Evolutionary conservation across 2,329 filamentous ascomycete genomes (phyloP).

Genomic region (Tolypocladium pustulatum): DNA sequence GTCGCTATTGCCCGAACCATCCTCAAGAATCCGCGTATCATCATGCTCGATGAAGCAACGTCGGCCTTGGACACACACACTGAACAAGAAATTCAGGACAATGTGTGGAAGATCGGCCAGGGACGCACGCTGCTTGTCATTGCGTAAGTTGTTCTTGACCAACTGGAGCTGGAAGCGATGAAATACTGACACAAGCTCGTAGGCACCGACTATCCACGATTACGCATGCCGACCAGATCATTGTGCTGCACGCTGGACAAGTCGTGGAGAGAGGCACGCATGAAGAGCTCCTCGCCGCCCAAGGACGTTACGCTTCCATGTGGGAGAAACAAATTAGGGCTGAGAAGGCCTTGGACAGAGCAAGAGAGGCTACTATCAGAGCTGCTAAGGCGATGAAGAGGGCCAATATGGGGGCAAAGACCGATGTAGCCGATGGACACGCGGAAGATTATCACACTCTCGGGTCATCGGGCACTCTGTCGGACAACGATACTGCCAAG

Average conservation of each 20-base stretch:
- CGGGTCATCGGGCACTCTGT: slow-evolving; percentile 32
- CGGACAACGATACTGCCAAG: slow-evolving; percentile 22
- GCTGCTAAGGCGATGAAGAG: slow-evolving; percentile 30
- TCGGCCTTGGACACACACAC: slow-evolving; percentile 87
- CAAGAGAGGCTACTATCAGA: slow-evolving; percentile 23
- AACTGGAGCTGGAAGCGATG: not conserved
- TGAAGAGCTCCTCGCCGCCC: slow-evolving; percentile 57
- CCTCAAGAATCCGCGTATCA: slow-evolving; percentile 82
- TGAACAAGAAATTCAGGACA: slow-evolving; percentile 84
- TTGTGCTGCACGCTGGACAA: slow-evolving; percentile 66
- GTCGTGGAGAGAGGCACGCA: slow-evolving; percentile 74
- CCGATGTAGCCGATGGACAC: slow-evolving; percentile 23
- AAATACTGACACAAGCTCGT: slow-evolving; percentile 9
- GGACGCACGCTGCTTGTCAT: slow-evolving; percentile 93
- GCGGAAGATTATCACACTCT: slow-evolving; percentile 35
- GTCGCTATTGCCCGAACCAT: slow-evolving; percentile 91
- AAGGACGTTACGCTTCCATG: slow-evolving; percentile 71
- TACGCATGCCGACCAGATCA: slow-evolving; percentile 75
- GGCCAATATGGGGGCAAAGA: slow-evolving; percentile 35
- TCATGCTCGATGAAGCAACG: slow-evolving; percentile 87
- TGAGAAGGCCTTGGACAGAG: slow-evolving; percentile 45
- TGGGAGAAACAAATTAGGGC: slow-evolving; percentile 83
- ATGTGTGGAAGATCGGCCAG: slow-evolving; percentile 68
- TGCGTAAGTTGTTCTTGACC: slow-evolving; percentile 50
- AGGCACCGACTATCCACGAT: slow-evolving; percentile 77